Percentiles rank a stretch among this genome's conserved stretches.
Evolutionary conservation across 345 rosid species (phyloP).

Genomic region (Citrus australasica): DNA sequence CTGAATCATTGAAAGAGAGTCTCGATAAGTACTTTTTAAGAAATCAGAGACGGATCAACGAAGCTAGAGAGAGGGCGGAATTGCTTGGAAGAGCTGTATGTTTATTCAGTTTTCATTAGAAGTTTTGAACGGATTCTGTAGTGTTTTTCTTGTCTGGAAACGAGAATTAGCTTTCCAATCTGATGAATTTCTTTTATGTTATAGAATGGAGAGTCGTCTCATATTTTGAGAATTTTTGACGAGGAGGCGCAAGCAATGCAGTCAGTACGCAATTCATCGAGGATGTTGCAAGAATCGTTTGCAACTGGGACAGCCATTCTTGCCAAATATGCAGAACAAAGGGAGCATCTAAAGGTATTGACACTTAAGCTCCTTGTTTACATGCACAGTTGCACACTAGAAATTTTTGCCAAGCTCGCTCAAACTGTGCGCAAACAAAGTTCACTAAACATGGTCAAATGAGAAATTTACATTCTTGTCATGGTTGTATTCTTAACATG

Average conservation of each 20-base stretch:
- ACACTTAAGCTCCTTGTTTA: not conserved
- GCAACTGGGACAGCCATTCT: slow-evolving; percentile 82
- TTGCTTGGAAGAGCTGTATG: slow-evolving; percentile 76
- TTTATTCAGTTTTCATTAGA: slow-evolving; percentile 3
- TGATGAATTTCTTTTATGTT: slow-evolving; percentile 11
- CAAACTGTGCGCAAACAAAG: not conserved
- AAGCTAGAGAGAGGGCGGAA: slow-evolving; percentile 86
- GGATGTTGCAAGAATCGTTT: slow-evolving; percentile 80
- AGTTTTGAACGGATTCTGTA: not conserved
- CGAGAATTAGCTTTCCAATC: not conserved
- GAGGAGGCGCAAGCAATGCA: slow-evolving; percentile 92
- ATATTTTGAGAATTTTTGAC: slow-evolving; percentile 77
- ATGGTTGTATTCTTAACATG: not conserved
- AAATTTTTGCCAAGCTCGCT: not conserved
- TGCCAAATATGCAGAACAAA: slow-evolving; percentile 81
- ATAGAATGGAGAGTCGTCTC: slow-evolving; percentile 77
- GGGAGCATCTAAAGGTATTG: slow-evolving; percentile 83
- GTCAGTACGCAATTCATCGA: slow-evolving; percentile 75
- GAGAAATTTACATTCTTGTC: slow-evolving; percentile 4
- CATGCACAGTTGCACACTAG: not conserved
- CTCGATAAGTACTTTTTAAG: slow-evolving; percentile 60
- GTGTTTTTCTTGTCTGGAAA: not conserved
- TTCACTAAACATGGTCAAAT: not conserved
- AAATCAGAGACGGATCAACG: slow-evolving; percentile 64
- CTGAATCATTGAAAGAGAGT: slow-evolving; percentile 73